A percentile compares a stretch with the other conserved stretches of the same genome.
phyloP scores from a whole-genome alignment of 306 rosid species.

The Glycyrrhiza uralensis region DNA sequence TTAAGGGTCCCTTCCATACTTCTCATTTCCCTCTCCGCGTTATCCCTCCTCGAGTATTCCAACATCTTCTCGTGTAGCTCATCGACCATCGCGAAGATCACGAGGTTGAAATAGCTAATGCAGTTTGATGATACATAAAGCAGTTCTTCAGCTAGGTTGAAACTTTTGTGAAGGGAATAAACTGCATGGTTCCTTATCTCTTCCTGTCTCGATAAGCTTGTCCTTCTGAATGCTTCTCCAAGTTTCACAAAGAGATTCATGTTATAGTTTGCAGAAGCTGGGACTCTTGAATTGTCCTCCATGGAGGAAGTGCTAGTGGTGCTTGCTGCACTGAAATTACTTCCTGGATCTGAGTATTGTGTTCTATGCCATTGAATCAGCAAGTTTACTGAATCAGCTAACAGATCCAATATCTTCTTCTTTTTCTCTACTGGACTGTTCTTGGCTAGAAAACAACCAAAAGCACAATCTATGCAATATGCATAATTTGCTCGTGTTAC shows the following conservation, averaged over 20 bases:
- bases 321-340: constrained; percentile 43
- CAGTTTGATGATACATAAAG: constrained; percentile 53
- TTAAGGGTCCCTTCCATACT: constrained; percentile 90
- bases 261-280: constrained; percentile 42
- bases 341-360: constrained; percentile 56
- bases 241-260: constrained; percentile 69
- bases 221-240: constrained; percentile 74
- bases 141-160: constrained; percentile 66
- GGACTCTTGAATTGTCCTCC: constrained; percentile 53
- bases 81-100: constrained; percentile 85
- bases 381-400: constrained; percentile 59
- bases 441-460: constrained; percentile 66
- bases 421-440: constrained; percentile 83
- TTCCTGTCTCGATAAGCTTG: constrained; percentile 75
- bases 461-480: constrained; percentile 69
- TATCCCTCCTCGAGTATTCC: constrained; percentile 86
- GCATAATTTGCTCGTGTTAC: constrained; percentile 56
- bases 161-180: constrained; percentile 56
- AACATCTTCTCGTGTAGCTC: constrained; percentile 88
- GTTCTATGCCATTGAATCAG: constrained; percentile 65
- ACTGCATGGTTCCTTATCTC: constrained; percentile 90
- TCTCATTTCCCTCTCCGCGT: constrained; percentile 83
- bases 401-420: constrained; percentile 57
- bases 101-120: constrained; percentile 63
- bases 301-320: constrained; percentile 51